phyloP scores from a whole-genome alignment of 169 alveolate species.

The Toxoplasma gondii region DNA sequence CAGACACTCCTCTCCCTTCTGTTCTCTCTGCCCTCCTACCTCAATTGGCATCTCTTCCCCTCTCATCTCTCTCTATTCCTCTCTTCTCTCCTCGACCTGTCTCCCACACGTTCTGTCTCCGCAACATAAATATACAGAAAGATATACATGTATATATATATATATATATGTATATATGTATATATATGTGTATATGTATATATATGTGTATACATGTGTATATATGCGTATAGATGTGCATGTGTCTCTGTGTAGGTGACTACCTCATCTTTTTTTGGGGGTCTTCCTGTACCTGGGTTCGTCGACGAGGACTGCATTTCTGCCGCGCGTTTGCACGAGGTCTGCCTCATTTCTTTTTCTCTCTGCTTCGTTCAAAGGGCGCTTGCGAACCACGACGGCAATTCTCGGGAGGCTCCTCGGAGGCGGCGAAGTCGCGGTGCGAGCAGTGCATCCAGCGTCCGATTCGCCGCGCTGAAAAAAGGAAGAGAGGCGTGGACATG shows the following conservation, averaged over 20 bases:
- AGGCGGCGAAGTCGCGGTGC: neutral
- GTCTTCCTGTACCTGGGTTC: conserved; percentile 59
- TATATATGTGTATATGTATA: neutral
- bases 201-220: neutral
- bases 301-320: conserved; percentile 47
- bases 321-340: conserved; percentile 42
- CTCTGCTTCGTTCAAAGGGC: conserved; percentile 73
- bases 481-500: too few species aligned
- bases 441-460: neutral
- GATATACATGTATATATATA: too few species aligned
- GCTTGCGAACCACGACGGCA: conserved; percentile 76
- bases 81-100: too few species aligned
- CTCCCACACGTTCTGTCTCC: too few species aligned
- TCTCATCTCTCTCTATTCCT: too few species aligned
- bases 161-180: too few species aligned
- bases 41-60: too few species aligned
- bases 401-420: conserved; percentile 59
- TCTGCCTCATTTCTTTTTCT: conserved; percentile 40
- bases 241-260: too few species aligned
- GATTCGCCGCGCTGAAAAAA: too few species aligned
- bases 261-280: neutral
- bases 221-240: neutral
- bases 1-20: too few species aligned
- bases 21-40: too few species aligned
- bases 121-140: too few species aligned